Conservation (phyloP, 2,329 filamentous ascomycete genomes). For the Neurospora sp. region DNA sequence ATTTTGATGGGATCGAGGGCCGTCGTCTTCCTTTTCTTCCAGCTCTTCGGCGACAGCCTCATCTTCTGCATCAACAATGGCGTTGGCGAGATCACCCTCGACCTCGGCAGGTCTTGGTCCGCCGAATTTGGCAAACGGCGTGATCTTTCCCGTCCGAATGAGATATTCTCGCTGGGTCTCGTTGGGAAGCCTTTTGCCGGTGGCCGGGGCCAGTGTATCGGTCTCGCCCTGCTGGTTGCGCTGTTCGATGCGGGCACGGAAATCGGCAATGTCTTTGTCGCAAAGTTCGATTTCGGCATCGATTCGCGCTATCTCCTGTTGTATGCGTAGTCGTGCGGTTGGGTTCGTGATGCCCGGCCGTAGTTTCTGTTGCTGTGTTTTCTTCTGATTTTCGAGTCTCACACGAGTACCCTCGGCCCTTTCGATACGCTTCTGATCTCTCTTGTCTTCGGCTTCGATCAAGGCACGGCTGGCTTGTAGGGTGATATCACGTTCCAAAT, state of each 20-base stretch:
- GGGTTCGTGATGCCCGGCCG: constrained; percentile 34
- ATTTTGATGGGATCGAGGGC: constrained; percentile 58
- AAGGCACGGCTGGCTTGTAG: constrained; percentile 49
- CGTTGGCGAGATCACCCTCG: constrained; percentile 63
- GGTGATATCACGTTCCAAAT: constrained; percentile 79
- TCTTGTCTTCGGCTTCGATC: constrained; percentile 52
- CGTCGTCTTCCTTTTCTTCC: constrained; percentile 32
- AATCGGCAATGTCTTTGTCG: constrained; percentile 66
- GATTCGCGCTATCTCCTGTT: constrained; percentile 56
- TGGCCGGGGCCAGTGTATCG: constrained; percentile 19
- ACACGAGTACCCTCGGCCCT: constrained; percentile 43
- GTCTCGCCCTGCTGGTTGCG: constrained; percentile 49
- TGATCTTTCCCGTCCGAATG: constrained; percentile 94
- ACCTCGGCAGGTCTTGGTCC: constrained; percentile 50
- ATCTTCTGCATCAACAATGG: constrained; percentile 73
- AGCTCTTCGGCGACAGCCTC: constrained; percentile 47
- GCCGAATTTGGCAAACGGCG: constrained; percentile 77
- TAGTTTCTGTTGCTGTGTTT: constrained; percentile 39
- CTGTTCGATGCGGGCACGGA: constrained; percentile 69
- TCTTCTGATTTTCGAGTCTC: constrained; percentile 56
- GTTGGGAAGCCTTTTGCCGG: constrained; percentile 47
- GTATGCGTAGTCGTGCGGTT: constrained; percentile 45
- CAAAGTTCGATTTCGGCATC: constrained; percentile 54
- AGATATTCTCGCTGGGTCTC: constrained; percentile 84
- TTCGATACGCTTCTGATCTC: constrained; percentile 51